These are phyloP conservation scores for Aspergillus sp. DNA, from an alignment of 2,329 filamentous ascomycete species.

Conservation along the genomic window DNA sequence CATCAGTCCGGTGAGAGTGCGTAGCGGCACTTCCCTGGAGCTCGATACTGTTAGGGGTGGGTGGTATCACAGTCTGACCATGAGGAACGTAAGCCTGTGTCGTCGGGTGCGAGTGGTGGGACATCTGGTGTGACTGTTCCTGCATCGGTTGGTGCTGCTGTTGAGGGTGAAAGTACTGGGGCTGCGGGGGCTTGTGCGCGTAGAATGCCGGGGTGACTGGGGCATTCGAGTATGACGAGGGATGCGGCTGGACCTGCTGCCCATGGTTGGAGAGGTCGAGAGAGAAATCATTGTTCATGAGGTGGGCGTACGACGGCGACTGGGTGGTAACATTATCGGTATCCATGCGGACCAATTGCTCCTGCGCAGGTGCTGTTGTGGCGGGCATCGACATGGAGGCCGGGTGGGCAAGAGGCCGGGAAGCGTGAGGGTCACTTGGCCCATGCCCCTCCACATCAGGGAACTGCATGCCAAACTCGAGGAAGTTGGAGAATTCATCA, in stretches of 20 bases:
- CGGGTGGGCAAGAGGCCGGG: conserved; percentile 34
- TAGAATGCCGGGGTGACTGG: conserved; percentile 37
- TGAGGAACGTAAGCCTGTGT: conserved; percentile 34
- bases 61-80: conserved; percentile 44
- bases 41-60: conserved; percentile 53
- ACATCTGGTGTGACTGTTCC: conserved; percentile 30
- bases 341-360: conserved; percentile 32
- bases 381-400: conserved; percentile 38
- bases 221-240: conserved; percentile 34
- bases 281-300: conserved; percentile 41
- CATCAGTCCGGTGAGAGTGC: conserved; percentile 45
- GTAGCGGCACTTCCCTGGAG: conserved; percentile 47
- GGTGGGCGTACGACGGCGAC: conserved; percentile 29
- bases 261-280: conserved; percentile 32
- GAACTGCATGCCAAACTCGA: conserved; percentile 52
- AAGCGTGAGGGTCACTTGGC: conserved; percentile 38
- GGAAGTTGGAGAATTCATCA: conserved; percentile 53
- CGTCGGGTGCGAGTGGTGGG: conserved; percentile 23
- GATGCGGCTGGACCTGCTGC: conserved; percentile 28
- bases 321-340: conserved; percentile 28
- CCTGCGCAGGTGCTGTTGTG: conserved; percentile 30
- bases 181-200: conserved; percentile 33
- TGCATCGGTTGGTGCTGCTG: conserved; percentile 31
- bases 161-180: conserved; percentile 21
- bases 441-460: conserved; percentile 44